These are phyloP conservation scores for Medicago arabica DNA, from an alignment of 306 rosid species.

Conservation along the genomic window DNA sequence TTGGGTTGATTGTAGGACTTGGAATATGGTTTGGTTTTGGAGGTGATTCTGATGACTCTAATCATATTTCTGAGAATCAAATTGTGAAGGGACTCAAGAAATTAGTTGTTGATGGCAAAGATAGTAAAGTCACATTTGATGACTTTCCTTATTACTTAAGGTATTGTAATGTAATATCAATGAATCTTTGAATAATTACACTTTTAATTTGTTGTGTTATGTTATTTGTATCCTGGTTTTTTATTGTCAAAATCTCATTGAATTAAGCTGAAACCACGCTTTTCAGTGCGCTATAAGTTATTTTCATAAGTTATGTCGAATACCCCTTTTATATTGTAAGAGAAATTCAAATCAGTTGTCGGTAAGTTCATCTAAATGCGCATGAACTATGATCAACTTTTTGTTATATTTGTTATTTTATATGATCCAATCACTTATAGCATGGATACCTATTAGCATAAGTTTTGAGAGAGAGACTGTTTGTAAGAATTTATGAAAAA, in stretches of 20 bases:
- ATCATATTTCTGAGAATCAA: constrained; percentile 58
- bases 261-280: not conserved
- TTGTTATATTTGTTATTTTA: no score
- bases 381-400: no score
- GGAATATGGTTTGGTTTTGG: constrained; percentile 66
- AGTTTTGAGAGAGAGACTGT: no score
- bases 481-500: no score
- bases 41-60: constrained; percentile 48
- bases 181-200: not conserved
- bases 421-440: no score
- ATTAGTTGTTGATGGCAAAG: constrained; percentile 61
- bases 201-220: not conserved
- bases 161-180: constrained; percentile 36
- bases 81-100: constrained; percentile 71
- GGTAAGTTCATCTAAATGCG: no score
- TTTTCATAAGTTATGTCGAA: no score
- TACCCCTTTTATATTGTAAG: no score
- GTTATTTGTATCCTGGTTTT: not conserved
- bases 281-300: not conserved
- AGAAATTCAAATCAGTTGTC: no score
- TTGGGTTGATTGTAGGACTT: constrained; percentile 78
- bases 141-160: constrained; percentile 79
- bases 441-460: no score
- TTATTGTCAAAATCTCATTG: not conserved
- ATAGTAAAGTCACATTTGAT: constrained; percentile 59